Evolutionary conservation across 2,329 filamentous ascomycete species (phyloP).

Genomic region (Phialocephala subalpina): DNA sequence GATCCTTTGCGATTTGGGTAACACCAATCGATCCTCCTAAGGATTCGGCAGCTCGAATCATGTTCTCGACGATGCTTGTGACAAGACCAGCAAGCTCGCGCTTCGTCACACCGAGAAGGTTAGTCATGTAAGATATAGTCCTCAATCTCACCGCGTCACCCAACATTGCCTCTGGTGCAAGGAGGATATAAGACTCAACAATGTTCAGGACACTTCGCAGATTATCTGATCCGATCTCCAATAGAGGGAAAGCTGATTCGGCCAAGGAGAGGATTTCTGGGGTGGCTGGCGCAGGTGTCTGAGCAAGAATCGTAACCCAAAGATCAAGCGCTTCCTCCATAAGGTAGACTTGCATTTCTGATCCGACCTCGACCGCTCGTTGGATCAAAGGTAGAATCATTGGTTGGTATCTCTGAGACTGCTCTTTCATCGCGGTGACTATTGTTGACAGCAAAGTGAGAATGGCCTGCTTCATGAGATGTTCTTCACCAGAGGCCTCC

Average conservation of each 20-base stretch:
- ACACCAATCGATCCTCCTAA: constrained; percentile 69
- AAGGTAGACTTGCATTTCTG: constrained; percentile 80
- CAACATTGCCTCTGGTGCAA: constrained; percentile 73
- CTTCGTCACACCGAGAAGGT: constrained; percentile 59
- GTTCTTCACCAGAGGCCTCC: constrained; percentile 80
- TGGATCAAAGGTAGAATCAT: constrained; percentile 84
- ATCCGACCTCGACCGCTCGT: constrained; percentile 79
- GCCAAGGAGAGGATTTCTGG: constrained; percentile 69
- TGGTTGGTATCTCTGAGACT: constrained; percentile 79
- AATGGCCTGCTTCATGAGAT: constrained; percentile 93
- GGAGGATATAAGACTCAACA: constrained; percentile 73
- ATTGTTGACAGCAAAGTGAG: constrained; percentile 85
- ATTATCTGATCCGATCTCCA: constrained; percentile 72
- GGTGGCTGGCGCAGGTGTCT: constrained; percentile 68
- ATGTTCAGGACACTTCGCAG: constrained; percentile 69
- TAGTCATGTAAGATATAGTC: constrained; percentile 58
- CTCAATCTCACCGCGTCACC: constrained; percentile 61
- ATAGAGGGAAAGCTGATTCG: constrained; percentile 68
- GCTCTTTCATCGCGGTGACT: constrained; percentile 83
- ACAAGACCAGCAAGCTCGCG: constrained; percentile 66
- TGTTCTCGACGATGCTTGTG: constrained; percentile 67
- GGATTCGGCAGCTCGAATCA: constrained; percentile 69
- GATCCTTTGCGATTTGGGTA: constrained; percentile 68
- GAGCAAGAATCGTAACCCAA: constrained; percentile 78
- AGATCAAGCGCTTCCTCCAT: constrained; percentile 92